Percentiles rank a stretch among this genome's conserved stretches.
phyloP scores from a whole-genome alignment of 257 asterid species.

The Eustoma russellianum region DNA sequence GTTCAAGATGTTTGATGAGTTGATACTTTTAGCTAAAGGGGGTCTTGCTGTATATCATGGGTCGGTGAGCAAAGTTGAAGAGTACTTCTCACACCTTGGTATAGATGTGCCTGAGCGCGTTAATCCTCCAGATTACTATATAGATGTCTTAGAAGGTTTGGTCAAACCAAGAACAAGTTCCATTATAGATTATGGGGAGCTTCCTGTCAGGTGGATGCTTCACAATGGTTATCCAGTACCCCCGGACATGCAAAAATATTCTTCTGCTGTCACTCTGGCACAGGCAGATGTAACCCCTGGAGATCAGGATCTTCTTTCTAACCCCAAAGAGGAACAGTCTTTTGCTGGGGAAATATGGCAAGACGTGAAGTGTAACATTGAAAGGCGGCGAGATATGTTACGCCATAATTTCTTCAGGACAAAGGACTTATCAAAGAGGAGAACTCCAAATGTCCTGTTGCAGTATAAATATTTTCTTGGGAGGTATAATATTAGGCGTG shows the following conservation, averaged over 20 bases:
- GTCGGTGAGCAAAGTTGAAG: slow-evolving; percentile 70
- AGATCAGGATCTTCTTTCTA: slow-evolving; percentile 24
- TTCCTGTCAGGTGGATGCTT: slow-evolving; percentile 86
- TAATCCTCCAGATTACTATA: slow-evolving; percentile 87
- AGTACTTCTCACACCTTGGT: slow-evolving; percentile 57
- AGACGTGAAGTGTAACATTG: slow-evolving; percentile 44
- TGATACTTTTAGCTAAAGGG: slow-evolving; percentile 88
- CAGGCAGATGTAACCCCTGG: slow-evolving; percentile 16
- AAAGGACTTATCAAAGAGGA: slow-evolving; percentile 68
- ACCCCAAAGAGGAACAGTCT: slow-evolving; percentile 33
- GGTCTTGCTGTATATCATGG: slow-evolving; percentile 89
- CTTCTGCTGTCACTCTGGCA: slow-evolving; percentile 21
- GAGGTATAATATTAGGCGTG: slow-evolving; percentile 32
- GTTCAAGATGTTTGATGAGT: slow-evolving; percentile 86
- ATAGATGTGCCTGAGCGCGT: slow-evolving; percentile 76
- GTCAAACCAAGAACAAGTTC: slow-evolving; percentile 51
- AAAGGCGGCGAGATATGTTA: slow-evolving; percentile 41
- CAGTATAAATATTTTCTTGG: slow-evolving; percentile 71
- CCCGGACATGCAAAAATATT: slow-evolving; percentile 42
- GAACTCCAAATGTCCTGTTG: slow-evolving; percentile 48
- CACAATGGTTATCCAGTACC: slow-evolving; percentile 78
- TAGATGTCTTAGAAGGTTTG: slow-evolving; percentile 87
- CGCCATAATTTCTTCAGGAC: slow-evolving; percentile 45
- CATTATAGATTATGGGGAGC: slow-evolving; percentile 47
- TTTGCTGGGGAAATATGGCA: slow-evolving; percentile 62